Evolutionary conservation across 371 early-diverging fungal genomes (phyloP), one percentile per base, ranked within the genome.

Genomic region (Chytridium lagenaria): DNA sequence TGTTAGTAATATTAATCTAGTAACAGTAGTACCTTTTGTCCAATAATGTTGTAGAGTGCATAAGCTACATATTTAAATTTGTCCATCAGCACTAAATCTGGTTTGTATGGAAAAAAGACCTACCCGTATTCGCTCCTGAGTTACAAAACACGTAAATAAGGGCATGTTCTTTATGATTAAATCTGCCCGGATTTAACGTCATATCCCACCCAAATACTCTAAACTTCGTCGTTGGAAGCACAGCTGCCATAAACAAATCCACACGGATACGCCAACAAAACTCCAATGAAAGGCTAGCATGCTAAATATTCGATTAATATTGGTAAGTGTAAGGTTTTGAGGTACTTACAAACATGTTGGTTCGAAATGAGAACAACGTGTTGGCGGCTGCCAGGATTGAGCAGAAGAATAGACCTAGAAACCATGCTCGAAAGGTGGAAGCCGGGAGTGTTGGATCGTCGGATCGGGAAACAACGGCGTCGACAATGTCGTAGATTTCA

Each of bases 301-400:
- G 5, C 55, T 52, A 10, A 52, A 52, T 26, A n/a, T n/a, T 12
- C 55, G 7, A 5, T 52, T 23, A 22, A n/a, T 23, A 26, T 52
- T 23, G 26, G 12, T 23, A 26, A 52, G 5, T 52, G n/a, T n/a
- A 52, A 52, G 26, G 55, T 5, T n/a, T n/a, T 26, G 26, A 51
- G 51, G 52, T 39, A 51, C 73, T 65, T 26, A 67, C 38, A 50
- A 76, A 71, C 3, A 38, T 22, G 70, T 79, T 79, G 38, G 87
- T 84, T 68, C 92, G 86, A 77, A 88, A 91, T 81, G 87, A 91
- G 79, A 91, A 92, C 80, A 93, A 89, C 74, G 91, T 90, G 81
- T 92, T 93, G 75, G 90, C 86, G 69, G 91, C 88, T 16, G 89
- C 83, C 28, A 92, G 78, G 10, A 83, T 69, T 36, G 82, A n/a